phyloP scores from a whole-genome alignment of 2,329 filamentous ascomycete species.

The Arthrobotrys megalospora region DNA sequence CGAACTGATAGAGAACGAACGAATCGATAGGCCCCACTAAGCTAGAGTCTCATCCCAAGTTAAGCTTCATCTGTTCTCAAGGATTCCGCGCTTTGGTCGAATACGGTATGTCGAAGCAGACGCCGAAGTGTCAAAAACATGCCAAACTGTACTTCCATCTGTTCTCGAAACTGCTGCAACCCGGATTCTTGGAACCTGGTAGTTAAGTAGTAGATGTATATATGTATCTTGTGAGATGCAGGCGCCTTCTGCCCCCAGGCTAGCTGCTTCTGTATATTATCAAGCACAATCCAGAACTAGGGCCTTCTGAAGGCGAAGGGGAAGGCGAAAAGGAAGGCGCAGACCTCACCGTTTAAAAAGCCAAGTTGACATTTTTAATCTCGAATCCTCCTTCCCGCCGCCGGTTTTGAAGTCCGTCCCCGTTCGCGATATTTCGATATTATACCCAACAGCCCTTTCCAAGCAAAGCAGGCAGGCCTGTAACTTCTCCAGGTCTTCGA shows the following conservation, averaged over 20 bases:
- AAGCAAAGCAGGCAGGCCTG: conserved; percentile 6
- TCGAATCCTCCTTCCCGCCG: conserved; percentile 1
- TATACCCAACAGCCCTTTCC: not conserved
- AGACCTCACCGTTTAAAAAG: conserved; percentile 37
- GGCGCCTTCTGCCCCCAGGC: conserved; percentile 11
- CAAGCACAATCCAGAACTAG: conserved; percentile 49
- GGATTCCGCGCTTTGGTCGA: conserved; percentile 17
- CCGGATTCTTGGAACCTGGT: conserved; percentile 49
- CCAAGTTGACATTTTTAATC: conserved; percentile 52
- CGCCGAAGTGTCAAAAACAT: conserved; percentile 43
- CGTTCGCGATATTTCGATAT: conserved; percentile 13
- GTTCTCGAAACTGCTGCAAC: conserved; percentile 32
- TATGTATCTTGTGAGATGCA: conserved; percentile 35
- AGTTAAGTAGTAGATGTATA: not conserved
- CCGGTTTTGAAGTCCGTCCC: not conserved
- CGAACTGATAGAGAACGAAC: conserved; percentile 10
- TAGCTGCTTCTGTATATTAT: conserved; percentile 55
- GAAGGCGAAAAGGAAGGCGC: conserved; percentile 56
- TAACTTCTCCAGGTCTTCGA: conserved; percentile 15
- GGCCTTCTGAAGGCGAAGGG: conserved; percentile 36
- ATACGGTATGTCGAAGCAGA: conserved; percentile 54
- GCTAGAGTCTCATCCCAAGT: conserved; percentile 46
- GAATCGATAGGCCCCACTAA: conserved; percentile 15
- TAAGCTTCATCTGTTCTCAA: conserved; percentile 7
- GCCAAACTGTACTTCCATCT: conserved; percentile 21